These are phyloP conservation scores for Oemleria cerasiformis DNA, from an alignment of 306 rosid species.

Conservation along the genomic window DNA sequence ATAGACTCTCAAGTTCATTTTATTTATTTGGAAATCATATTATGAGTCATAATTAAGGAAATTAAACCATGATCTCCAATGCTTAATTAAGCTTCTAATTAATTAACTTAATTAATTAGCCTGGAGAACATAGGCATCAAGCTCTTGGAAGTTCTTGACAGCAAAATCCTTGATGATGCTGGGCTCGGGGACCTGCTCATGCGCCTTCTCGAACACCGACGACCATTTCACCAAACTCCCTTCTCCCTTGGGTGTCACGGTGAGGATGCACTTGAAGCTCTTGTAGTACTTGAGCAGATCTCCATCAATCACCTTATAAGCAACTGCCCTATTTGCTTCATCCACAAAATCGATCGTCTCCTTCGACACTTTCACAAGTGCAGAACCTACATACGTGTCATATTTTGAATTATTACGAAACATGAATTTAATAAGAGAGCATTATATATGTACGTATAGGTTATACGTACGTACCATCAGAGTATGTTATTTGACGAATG, in stretches of 20 bases:
- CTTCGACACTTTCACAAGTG: constrained; percentile 48
- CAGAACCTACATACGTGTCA: constrained; percentile 43
- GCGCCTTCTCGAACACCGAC: constrained; percentile 56
- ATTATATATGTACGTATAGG: not conserved
- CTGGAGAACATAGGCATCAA: constrained; percentile 50
- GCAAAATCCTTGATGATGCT: constrained; percentile 62
- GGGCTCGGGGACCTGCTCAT: constrained; percentile 59
- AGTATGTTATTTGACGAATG: constrained; percentile 53
- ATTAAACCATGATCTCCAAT: not conserved
- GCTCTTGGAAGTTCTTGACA: constrained; percentile 63
- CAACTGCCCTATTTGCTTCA: constrained; percentile 46
- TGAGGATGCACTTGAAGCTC: constrained; percentile 47
- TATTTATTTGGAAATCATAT: not conserved
- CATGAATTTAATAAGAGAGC: not conserved
- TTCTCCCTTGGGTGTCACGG: constrained; percentile 42
- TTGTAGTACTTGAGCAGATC: constrained; percentile 76
- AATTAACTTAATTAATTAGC: constrained; percentile 4
- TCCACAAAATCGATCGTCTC: constrained; percentile 61
- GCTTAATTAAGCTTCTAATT: not conserved
- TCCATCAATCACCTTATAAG: constrained; percentile 59
- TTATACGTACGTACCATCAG: constrained; percentile 41
- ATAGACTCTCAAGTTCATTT: not conserved
- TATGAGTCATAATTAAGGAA: not conserved
- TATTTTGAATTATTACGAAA: not conserved
- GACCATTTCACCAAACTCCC: constrained; percentile 72